Evolutionary conservation across 2,329 filamentous ascomycete species (phyloP).

Genomic region (Whalleya microplaca): DNA sequence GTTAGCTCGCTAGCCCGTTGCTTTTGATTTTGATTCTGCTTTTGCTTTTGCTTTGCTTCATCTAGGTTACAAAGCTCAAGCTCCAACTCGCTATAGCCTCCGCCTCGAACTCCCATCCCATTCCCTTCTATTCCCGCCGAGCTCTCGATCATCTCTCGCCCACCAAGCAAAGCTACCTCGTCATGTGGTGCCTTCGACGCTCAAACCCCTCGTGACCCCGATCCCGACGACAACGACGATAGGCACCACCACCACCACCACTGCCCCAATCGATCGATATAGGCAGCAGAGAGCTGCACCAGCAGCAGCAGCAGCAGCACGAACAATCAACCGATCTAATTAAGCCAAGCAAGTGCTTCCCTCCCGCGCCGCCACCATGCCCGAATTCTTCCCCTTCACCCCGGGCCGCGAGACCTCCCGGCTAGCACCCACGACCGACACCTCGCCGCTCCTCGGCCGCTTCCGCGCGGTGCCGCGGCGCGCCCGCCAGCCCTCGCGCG

Average conservation of each 20-base stretch:
- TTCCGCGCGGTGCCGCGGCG: conserved; percentile 60
- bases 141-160: neutral
- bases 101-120: no score
- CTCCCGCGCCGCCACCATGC: conserved; percentile 55
- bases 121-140: neutral
- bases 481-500: conserved; percentile 11
- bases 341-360: no score
- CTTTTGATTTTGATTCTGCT: no score
- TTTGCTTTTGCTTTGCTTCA: no score
- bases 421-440: conserved; percentile 46
- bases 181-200: neutral
- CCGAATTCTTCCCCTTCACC: conserved; percentile 69
- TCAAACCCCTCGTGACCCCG: neutral
- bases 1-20: neutral
- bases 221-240: no score
- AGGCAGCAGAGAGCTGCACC: no score
- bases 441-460: conserved; percentile 65
- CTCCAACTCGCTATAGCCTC: neutral
- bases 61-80: neutral
- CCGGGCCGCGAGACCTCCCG: conserved; percentile 62
- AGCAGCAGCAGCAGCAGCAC: no score
- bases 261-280: no score
- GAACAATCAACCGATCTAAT: no score
- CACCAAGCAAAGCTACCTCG: neutral
- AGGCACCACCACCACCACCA: no score